Evolutionary conservation across 345 rosid genomes (phyloP), one percentile per base, ranked within the genome.

Genomic region (Mallotus nudiflorus): DNA sequence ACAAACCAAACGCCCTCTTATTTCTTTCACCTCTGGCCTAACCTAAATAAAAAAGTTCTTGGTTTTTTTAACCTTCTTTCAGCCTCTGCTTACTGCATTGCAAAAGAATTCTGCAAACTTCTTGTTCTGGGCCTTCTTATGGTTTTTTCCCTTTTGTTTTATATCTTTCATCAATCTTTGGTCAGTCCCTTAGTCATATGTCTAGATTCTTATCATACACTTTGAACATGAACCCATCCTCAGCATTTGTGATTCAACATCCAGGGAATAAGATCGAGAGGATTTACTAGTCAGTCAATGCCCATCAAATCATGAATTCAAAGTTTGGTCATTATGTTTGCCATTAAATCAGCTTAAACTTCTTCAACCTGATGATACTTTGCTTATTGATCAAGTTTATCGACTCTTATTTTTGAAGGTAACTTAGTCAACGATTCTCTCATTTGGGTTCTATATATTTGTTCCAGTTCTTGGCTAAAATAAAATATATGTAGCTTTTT

Each of bases 361-460:
- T 69, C 82, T 91, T 48, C 85, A 90, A 50, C 96, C 97, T 0
- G 83, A 85, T 1, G 96, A 89, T 54, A 86, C 97, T 50, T 54
- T 93, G 65, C 77, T 83, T 24, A 82, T 93, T 52, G 97, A 97
- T 25, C 86, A 83, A 3, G 91, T 85, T 42, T 93, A 93, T 42
- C 82, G 92, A 50, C 97, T 90, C 56, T 93, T 51, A 90, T 91
- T 80, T 93, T 91, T 63, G 87, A 93, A 86, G 98, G 97, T 75
- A 65, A 39, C 2, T 15, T 29, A 4, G 46, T 9, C 27, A 20
- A n/a, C 6, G 0, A n/a, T 10, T 9, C 3, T 50, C n/a, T 48
- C 6, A 24, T 11, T 5, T 14, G 8, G 52, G 52, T 48, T 10
- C 61, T 28, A 1, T 35, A 3, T 65, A 25, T 10, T 71, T 15